phyloP scores from a whole-genome alignment of 1,284 basidiomycete genomes.

The Melampsora occidentalis region DNA sequence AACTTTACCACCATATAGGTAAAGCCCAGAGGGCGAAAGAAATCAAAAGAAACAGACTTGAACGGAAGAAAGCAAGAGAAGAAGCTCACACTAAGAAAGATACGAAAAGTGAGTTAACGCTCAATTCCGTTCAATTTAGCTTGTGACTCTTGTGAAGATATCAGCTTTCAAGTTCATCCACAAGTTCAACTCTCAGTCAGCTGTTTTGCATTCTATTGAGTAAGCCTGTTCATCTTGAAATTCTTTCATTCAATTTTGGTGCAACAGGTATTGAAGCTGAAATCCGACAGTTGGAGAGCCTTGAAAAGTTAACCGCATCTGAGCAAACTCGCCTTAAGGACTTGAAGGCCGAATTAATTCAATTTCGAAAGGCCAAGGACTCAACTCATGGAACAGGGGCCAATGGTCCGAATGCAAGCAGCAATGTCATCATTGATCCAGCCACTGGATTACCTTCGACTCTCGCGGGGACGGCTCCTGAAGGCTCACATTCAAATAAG shows the following conservation, averaged over 20 bases:
- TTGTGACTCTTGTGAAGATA: not conserved
- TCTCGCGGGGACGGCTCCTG: not conserved
- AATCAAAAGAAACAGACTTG: slow-evolving; percentile 42
- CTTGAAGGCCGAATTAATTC: slow-evolving; percentile 12
- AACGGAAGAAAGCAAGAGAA: slow-evolving; percentile 40
- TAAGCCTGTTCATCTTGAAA: slow-evolving; percentile 5
- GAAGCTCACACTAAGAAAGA: slow-evolving; percentile 38
- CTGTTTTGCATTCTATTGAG: not conserved
- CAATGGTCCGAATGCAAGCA: not conserved
- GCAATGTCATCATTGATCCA: slow-evolving; percentile 33
- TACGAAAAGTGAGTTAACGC: slow-evolving; percentile 10
- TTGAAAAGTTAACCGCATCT: slow-evolving; percentile 14
- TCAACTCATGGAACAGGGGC: not conserved
- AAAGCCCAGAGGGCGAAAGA: slow-evolving; percentile 43
- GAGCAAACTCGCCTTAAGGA: slow-evolving; percentile 35
- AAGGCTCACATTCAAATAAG: not conserved
- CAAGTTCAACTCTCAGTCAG: not conserved
- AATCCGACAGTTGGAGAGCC: slow-evolving; percentile 38
- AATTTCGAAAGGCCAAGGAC: slow-evolving; percentile 29
- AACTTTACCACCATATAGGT: slow-evolving; percentile 1
- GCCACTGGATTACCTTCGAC: slow-evolving; percentile 31
- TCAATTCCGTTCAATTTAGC: not conserved
- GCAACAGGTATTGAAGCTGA: slow-evolving; percentile 35
- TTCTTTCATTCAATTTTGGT: not conserved
- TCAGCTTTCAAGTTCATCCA: not conserved